Base-by-base conservation (phyloP, 345 rosid species). In the Streptanthus diversifolius region DNA sequence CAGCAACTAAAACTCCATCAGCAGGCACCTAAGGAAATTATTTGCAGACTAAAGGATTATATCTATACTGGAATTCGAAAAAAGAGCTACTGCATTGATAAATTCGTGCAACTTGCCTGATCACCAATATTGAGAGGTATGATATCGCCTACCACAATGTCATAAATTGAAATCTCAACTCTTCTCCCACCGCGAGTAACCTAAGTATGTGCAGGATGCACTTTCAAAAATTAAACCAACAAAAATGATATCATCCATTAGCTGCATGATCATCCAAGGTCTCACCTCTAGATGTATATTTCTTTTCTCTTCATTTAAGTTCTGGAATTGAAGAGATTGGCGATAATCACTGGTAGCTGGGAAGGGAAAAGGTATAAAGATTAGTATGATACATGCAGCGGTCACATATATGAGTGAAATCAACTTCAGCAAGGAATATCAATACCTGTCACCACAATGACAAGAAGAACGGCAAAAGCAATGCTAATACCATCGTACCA, bases 401-500 rank as follows among this genome's bases (percentile, higher is more conserved):
- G 44, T 21, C 57, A 17, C 18, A 57, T 45, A 11, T 37, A 64
- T 36, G 54, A 66, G 43, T 43, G 51, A 66, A 43, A 57, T 49
- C 37, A 24, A 58, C 43, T 51, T 57, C 17, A 70, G 52, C 13
- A 41, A 37, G 59, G 5, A 40, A 71, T 18, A 53, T 52, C 18
- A 52, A 40, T 55, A 95, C 99, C 99, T 83, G 99, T 95, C 75
- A 95, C 96, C 71, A 88, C 80, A 77, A 95, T 87, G 77, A 95
- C 99, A 65, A 95, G 92, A 56, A 88, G 59, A 72, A 95, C 99
- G 41, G 99, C 99, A 78, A 95, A 87, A 71, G 89, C 86, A 67
- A 95, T 95, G 89, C 99, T 95, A 44, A 86, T 92, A 25, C 99
- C 99, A 83, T 95, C 99, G 70, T 90, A 95, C 99, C 99, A 95